Base-by-base conservation (phyloP, 352 stramenopile species). In the Globisporangium orthogonon region DNA sequence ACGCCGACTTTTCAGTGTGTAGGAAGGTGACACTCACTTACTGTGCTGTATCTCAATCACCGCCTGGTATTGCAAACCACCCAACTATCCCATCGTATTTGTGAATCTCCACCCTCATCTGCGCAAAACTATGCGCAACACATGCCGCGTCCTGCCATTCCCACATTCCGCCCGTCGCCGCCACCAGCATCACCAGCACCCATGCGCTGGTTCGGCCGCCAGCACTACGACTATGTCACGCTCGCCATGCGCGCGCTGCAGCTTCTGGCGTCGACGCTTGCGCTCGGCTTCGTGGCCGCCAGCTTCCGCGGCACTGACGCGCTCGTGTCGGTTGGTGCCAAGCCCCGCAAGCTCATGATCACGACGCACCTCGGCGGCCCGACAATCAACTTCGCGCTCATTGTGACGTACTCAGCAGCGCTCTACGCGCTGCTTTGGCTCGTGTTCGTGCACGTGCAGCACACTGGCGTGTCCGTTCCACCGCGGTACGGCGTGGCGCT, bases 311-410 rank as follows among this genome's bases (percentile, higher is more conserved):
- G 58, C 46, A 51, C 68, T 17, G 74, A 54, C 17, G 37, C 82
- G 14, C 54, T 56, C 0, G 44, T 83, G 37, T 23, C 50, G 3
- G 56, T 49, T 9, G 31, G 62, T 0, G 53, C 50, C 29, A 49
- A 67, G 33, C 1, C n/a, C 1, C 58, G 78, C 0, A 61, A 73
- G 23, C 15, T 91, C 55, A 73, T 71, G 7, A 66, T 83, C 41
- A 76, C 80, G 7, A 70, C 81, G 49, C 76, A 83, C 56, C 78
- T 78, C 50, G 80, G 80, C 48, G 76, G 80, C 9, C 76, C 80
- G 23, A 63, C 68, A 13, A 61, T 82, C 28, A 87, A 73, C 60
- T 88, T 89, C 53, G 70, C 73, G 52, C 60, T 91, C 50, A 47
- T 91, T 40, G 71, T 87, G 43, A 78, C 70, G 37, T 91, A 83